Evolutionary conservation across 2,329 filamentous ascomycete species (phyloP).

Genomic region (Penicillium verrucosum): DNA sequence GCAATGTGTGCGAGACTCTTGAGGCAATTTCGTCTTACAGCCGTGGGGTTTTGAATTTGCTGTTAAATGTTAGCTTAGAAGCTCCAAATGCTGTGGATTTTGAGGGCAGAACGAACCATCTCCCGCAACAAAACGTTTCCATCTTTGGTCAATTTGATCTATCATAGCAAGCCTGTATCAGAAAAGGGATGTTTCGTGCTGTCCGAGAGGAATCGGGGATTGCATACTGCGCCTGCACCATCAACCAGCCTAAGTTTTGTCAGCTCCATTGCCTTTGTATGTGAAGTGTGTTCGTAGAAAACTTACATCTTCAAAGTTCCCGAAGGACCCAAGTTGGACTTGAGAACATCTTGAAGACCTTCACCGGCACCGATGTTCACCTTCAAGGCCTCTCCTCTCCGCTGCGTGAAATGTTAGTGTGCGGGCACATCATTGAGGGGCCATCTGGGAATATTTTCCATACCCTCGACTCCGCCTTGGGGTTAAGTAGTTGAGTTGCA

Average conservation of each 20-base stretch:
- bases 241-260: conserved; percentile 56
- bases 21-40: conserved; percentile 53
- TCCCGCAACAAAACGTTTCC: conserved; percentile 78
- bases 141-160: conserved; percentile 99
- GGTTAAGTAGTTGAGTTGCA: conserved; percentile 95
- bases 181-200: conserved; percentile 1
- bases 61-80: conserved; percentile 36
- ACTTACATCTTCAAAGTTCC: conserved; percentile 93
- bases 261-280: conserved; percentile 15
- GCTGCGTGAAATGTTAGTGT: conserved; percentile 57
- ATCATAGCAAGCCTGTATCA: conserved; percentile 27
- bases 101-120: conserved; percentile 49
- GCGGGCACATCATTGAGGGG: conserved; percentile 31
- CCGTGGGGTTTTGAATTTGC: conserved; percentile 98
- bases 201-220: conserved; percentile 10
- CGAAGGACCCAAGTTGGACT: conserved; percentile 89
- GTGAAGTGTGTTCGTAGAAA: not conserved
- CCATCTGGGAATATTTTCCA: conserved; percentile 38
- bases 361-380: conserved; percentile 98
- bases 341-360: conserved; percentile 88
- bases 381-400: conserved; percentile 91
- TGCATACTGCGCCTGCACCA: conserved; percentile 56
- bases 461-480: conserved; percentile 96
- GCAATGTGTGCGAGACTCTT: conserved; percentile 10
- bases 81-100: not conserved